A percentile compares a stretch with the other conserved stretches of the same genome.
These are phyloP conservation scores for Epichloe bromicola DNA, from an alignment of 2,329 filamentous ascomycete genomes.

Conservation along the genomic window DNA sequence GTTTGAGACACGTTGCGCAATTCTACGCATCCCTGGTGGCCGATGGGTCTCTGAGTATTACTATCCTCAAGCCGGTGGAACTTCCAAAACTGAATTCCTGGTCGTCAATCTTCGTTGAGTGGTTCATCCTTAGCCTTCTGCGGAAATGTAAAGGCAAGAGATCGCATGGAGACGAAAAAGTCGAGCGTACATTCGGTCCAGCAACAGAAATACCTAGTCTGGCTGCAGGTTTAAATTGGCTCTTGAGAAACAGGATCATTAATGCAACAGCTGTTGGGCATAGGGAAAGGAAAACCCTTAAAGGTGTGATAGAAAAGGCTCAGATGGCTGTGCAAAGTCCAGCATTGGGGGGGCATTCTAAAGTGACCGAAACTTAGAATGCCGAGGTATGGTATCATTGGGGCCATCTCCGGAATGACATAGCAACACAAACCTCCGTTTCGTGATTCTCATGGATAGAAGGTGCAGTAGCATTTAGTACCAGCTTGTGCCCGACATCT, in stretches of 20 bases:
- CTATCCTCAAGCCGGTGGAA: slow-evolving; percentile 56
- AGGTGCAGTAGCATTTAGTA: too few species aligned
- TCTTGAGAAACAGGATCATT: slow-evolving; percentile 61
- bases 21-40: slow-evolving; percentile 40
- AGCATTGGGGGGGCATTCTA: too few species aligned
- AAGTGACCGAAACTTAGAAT: too few species aligned
- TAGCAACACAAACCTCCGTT: too few species aligned
- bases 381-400: too few species aligned
- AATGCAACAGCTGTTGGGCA: slow-evolving; percentile 44
- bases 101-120: slow-evolving; percentile 66
- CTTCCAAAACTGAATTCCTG: slow-evolving; percentile 65
- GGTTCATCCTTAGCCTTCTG: slow-evolving; percentile 65
- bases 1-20: slow-evolving; percentile 39
- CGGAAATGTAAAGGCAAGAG: slow-evolving; percentile 42
- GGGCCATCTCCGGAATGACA: too few species aligned
- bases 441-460: too few species aligned
- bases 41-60: slow-evolving; percentile 31
- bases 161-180: slow-evolving; percentile 37
- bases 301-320: slow-evolving; percentile 20
- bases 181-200: slow-evolving; percentile 55
- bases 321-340: slow-evolving; percentile 15
- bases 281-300: slow-evolving; percentile 34
- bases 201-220: slow-evolving; percentile 54
- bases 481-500: too few species aligned
- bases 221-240: slow-evolving; percentile 63